Evolutionary conservation across 2,329 filamentous ascomycete genomes (phyloP), one percentile per base, ranked within the genome.

Genomic region (Decorospora gaudefroyi): DNA sequence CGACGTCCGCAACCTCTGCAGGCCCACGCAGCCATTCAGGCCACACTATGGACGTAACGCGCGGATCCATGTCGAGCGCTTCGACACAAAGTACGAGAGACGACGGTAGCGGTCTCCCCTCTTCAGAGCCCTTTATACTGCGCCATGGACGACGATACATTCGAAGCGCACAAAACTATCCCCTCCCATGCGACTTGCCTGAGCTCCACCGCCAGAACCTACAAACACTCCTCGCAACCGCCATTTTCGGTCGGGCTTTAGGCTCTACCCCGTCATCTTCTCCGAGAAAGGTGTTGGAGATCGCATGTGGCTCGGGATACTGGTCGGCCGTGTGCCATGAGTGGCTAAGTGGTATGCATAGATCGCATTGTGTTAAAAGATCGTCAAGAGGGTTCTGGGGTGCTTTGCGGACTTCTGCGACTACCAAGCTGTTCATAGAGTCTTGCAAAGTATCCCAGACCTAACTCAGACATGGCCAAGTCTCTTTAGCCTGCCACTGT

Each of bases 271-370:
- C 77, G 19, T 78, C 89, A 82, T 32, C 13, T 3, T 28, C 37
- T 2, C 91, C 91, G 0, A 79, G 79, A 59, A 55, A 55, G 53
- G 86, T 97, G 18, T 78, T 97, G 16, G 92, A 97, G 64, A 73
- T 96, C 22, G 90, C 85, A 19, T 97, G 92, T 69, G 91, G 91
- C 12, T 87, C 87, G 13, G 92, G 84, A 16, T 88, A 95, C 65
- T 96, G 91, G 91, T 91, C 88, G 58, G 86, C 88, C 21, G 84
- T 90, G 76, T 95, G 89, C 68, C 87, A 95, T 68, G 83, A 88
- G 23, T 87, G 88, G 70, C 89, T 91, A 64, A 78, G 80, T 43
- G 78, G 82, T 46, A 42, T 11, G 44, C 42, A 18, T 11, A 36
- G n/a, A n/a, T n/a, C n/a, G n/a, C n/a, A n/a, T n/a, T n/a, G n/a